These are phyloP conservation scores for Puccinia triticina DNA, from an alignment of 1,284 basidiomycete species.

Conservation along the genomic window DNA sequence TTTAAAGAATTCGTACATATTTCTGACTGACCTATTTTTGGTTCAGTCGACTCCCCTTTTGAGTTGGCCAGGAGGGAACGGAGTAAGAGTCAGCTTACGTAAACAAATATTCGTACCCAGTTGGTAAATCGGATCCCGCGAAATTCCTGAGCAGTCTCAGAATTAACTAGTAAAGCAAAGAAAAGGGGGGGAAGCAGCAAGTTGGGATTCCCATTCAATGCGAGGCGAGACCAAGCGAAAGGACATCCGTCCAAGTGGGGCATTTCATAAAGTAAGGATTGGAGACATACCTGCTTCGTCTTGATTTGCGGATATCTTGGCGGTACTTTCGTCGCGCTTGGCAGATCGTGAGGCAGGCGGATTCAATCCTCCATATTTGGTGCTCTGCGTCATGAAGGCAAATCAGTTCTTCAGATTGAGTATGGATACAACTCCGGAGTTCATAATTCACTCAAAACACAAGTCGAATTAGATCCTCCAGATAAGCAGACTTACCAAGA, in stretches of 20 bases:
- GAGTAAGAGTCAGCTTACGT: conserved; percentile 64
- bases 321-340: conserved; percentile 26
- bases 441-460: not conserved
- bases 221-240: not conserved
- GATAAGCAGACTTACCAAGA: conserved; percentile 65
- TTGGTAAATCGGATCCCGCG: conserved; percentile 80
- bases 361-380: conserved; percentile 42
- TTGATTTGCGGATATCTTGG: not conserved
- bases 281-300: conserved; percentile 31
- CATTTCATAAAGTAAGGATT: not conserved
- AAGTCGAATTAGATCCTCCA: not conserved
- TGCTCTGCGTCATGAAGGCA: conserved; percentile 18
- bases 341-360: not conserved
- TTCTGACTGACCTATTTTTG: too few relatives aligned
- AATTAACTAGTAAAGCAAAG: conserved; percentile 34
- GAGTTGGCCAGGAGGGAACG: not conserved
- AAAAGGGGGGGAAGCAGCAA: not conserved
- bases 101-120: conserved; percentile 82
- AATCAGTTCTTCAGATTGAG: not conserved
- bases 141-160: conserved; percentile 64
- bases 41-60: not conserved
- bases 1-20: not conserved
- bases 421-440: not conserved
- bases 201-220: conserved; percentile 67
- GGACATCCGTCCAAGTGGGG: not conserved